These are phyloP conservation scores for Piper longum DNA, from an alignment of 164 flowering plant genomes.

Conservation along the genomic window DNA sequence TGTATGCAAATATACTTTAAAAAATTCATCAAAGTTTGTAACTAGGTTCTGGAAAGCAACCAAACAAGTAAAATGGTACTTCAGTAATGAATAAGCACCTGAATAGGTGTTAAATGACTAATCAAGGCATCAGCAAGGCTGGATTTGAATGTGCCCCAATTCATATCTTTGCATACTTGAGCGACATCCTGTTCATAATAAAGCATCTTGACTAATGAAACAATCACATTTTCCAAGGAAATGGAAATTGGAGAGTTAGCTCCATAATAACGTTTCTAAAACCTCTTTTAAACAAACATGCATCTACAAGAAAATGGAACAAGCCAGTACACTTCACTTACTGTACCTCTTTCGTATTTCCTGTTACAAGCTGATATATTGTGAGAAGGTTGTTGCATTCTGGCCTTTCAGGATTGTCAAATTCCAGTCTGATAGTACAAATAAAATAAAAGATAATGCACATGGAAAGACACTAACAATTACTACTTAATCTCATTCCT, in stretches of 20 bases:
- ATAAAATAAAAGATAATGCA: neutral
- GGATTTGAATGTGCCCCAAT: constrained; percentile 75
- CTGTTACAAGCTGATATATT: constrained; percentile 70
- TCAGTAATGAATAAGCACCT: constrained; percentile 25
- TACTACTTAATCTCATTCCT: neutral
- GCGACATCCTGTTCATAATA: constrained; percentile 49
- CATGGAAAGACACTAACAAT: neutral
- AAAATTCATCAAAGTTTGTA: neutral
- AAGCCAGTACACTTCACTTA: neutral
- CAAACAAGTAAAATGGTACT: neutral
- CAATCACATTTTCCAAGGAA: neutral
- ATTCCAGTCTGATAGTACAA: constrained; percentile 49
- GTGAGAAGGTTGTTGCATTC: constrained; percentile 96
- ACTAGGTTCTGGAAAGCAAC: neutral
- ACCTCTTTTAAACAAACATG: neutral
- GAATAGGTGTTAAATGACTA: constrained; percentile 82
- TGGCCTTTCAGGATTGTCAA: constrained; percentile 89
- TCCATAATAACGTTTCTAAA: neutral
- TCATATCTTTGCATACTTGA: constrained; percentile 68
- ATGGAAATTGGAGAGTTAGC: neutral
- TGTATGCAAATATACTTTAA: too few species aligned
- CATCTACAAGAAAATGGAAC: neutral
- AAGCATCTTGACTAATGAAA: neutral
- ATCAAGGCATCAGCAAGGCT: constrained; percentile 66
- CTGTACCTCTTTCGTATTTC: constrained; percentile 73